These are phyloP conservation scores for Eucalyptus globulus DNA, from an alignment of 345 rosid genomes.

Conservation along the genomic window DNA sequence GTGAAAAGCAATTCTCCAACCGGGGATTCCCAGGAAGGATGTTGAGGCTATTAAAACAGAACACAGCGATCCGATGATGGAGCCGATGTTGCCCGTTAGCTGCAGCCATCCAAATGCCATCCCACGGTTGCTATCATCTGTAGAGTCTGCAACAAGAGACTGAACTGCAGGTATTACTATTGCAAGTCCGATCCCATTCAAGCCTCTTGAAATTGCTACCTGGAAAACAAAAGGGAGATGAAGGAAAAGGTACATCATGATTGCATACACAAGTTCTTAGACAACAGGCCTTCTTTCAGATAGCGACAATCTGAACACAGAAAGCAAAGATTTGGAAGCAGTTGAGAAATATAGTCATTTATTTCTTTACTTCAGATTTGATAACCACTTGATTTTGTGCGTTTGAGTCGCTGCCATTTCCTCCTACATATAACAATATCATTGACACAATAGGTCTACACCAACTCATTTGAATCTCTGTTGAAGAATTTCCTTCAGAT, in stretches of 20 bases:
- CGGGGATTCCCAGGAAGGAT: constrained; percentile 54
- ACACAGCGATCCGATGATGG: constrained; percentile 42
- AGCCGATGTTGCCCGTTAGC: constrained; percentile 43
- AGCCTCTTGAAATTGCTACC: constrained; percentile 82
- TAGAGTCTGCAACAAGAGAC: constrained; percentile 80
- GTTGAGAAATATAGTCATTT: background rate
- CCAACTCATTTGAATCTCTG: background rate
- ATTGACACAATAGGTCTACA: background rate
- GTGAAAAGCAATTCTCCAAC: constrained; percentile 76
- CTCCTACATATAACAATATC: background rate
- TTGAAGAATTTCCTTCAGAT: background rate
- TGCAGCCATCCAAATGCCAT: constrained; percentile 76
- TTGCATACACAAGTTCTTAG: background rate
- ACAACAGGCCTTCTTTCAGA: background rate
- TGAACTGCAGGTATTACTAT: constrained; percentile 70
- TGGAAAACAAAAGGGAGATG: background rate
- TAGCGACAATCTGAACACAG: background rate
- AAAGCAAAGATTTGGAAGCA: background rate
- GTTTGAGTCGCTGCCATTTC: background rate
- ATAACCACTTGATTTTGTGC: background rate
- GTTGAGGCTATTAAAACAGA: constrained; percentile 57
- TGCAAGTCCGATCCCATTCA: constrained; percentile 85
- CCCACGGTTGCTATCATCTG: constrained; percentile 70
- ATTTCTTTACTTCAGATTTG: background rate
- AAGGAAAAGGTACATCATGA: background rate